These are phyloP conservation scores for Epichloe baconii DNA, from an alignment of 2,329 filamentous ascomycete genomes.

Conservation along the genomic window DNA sequence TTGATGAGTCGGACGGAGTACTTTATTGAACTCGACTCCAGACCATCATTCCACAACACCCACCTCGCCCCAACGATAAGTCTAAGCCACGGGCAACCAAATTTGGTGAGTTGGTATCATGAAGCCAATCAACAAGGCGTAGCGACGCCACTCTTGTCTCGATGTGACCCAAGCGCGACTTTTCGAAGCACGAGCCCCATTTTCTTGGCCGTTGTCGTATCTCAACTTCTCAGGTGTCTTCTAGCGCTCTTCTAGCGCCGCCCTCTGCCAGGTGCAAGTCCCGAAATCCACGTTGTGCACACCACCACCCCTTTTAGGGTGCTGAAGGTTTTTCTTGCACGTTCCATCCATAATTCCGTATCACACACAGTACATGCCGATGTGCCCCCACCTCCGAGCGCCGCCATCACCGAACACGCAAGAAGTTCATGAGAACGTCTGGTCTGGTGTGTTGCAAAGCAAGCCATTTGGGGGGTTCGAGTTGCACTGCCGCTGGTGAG, in stretches of 20 bases:
- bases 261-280: too few relatives aligned
- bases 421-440: too few relatives aligned
- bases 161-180: neutral
- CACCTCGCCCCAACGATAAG: neutral
- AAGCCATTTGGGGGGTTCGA: neutral
- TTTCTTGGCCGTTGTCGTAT: neutral
- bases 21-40: too few relatives aligned
- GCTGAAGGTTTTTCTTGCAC: too few relatives aligned
- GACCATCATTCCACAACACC: neutral
- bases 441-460: neutral
- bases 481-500: neutral
- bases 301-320: too few relatives aligned
- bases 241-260: constrained; percentile 16
- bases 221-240: constrained; percentile 5
- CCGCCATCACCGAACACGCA: too few relatives aligned
- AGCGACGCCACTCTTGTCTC: neutral
- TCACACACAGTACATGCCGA: too few relatives aligned
- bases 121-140: neutral
- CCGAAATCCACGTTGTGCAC: too few relatives aligned
- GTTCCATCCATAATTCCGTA: too few relatives aligned
- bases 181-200: neutral
- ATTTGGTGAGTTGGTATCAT: neutral
- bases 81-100: neutral
- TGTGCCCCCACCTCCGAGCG: too few relatives aligned
- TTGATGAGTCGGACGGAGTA: too few relatives aligned